Percentiles rank a stretch among this genome's conserved stretches.
These are phyloP conservation scores for Globisporangium acanthophoron DNA, from an alignment of 352 stramenopile genomes.

Conservation along the genomic window DNA sequence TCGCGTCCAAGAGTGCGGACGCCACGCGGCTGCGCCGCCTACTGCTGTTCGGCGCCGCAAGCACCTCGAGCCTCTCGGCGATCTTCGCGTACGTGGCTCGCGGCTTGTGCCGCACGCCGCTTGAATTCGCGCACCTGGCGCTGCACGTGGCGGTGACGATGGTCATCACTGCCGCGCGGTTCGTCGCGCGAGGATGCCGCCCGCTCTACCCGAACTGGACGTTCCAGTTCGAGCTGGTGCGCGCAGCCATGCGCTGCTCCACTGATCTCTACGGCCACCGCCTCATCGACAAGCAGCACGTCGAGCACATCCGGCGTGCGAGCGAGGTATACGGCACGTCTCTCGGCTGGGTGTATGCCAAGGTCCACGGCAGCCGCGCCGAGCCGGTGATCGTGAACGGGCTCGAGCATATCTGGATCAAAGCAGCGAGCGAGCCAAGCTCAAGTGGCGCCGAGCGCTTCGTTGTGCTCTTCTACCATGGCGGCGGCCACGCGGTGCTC, in stretches of 20 bases:
- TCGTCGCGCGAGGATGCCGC: constrained; percentile 12
- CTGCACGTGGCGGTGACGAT: constrained; percentile 2
- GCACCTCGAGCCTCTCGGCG: constrained; percentile 1
- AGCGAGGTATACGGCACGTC: constrained; percentile 9
- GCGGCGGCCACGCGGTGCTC: constrained; percentile 36
- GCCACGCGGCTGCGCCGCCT: constrained; percentile 1
- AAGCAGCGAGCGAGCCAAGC: background rate
- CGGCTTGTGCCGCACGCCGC: constrained; percentile 9
- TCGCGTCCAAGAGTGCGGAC: constrained; percentile 1
- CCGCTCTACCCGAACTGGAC: constrained; percentile 31
- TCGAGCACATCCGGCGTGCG: constrained; percentile 16
- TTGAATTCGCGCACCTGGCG: constrained; percentile 7
- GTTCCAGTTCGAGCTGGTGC: constrained; percentile 24
- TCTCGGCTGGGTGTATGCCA: background rate
- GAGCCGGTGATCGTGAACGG: constrained; percentile 22
- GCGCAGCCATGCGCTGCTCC: constrained; percentile 13
- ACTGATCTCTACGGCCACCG: constrained; percentile 21
- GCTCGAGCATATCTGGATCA: constrained; percentile 35
- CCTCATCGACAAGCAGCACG: constrained; percentile 13
- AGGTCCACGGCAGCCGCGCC: constrained; percentile 14
- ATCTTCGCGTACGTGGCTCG: constrained; percentile 9
- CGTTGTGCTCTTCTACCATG: constrained; percentile 25
- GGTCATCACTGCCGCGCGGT: constrained; percentile 1
- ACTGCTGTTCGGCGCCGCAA: background rate
- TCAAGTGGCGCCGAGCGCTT: constrained; percentile 1